Evolutionary conservation across 176 grass and related monocot species (phyloP), one percentile per base, ranked within the genome.

Genomic region (Oryza meyeriana): DNA sequence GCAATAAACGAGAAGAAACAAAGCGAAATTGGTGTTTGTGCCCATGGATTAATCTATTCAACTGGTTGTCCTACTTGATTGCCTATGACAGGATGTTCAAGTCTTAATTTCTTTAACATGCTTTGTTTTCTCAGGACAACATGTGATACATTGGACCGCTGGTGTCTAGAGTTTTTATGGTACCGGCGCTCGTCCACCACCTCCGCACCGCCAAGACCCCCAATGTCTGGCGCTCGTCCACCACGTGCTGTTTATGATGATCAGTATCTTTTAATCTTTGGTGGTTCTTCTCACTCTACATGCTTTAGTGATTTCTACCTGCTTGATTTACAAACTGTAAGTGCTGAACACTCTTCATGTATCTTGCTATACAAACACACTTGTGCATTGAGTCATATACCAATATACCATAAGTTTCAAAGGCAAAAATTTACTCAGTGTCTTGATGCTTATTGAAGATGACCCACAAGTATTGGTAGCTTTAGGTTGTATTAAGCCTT

Each of bases 161-260:
- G n/a, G n/a, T n/a, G n/a, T n/a, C n/a, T n/a, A n/a, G n/a, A n/a
- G n/a, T n/a, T n/a, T n/a, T n/a, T n/a, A n/a, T 98, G 33, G 95
- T 98, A 63, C 95, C 90, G 6, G 90, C 95, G 40, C 90, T 98
- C 8, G 92, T 98, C 61, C 95, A 98, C 82, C 95, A 98, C 78
- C 90, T 98, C 86, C 88, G 95, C 79, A 98, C 95, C 75, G 95
- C 95, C 71, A 98, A 98, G 90, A 94, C 92, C 12, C 90, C 95
- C 52, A 94, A 93, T 61, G 95, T 93, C 36, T 78, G 95, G 71
- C 95, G 84, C 95, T 98, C 71, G 87, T n/a, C n/a, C n/a, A n/a
- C n/a, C n/a, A n/a, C n/a, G n/a, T 85, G 74, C 78, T 80, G 92
- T 94, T 65, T 78, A 94, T 84, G 80, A 66, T 45, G 92, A 88